Evolutionary conservation across 768 basidiomycete genomes (phyloP).

Genomic region (Rhodosporidiobolus odoratus): DNA sequence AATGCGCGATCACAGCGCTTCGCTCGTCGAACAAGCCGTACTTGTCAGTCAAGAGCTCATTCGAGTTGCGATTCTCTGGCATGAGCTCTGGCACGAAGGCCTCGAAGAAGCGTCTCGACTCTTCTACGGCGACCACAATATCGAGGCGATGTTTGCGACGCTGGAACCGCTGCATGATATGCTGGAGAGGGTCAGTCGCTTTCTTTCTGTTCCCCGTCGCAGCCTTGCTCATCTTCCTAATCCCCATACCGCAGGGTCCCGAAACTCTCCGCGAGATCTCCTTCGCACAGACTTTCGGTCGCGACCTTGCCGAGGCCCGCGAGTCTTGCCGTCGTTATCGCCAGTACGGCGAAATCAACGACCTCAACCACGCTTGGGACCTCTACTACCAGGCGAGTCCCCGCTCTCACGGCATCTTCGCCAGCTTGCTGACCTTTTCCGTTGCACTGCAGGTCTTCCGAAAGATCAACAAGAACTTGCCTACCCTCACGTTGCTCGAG

Average conservation of each 20-base stretch:
- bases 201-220: slow-evolving; percentile 47
- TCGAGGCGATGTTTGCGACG: slow-evolving; percentile 91
- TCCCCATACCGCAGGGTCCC: slow-evolving; percentile 62
- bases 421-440: background rate
- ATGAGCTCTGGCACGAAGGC: slow-evolving; percentile 97
- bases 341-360: slow-evolving; percentile 74
- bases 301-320: slow-evolving; percentile 84
- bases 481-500: slow-evolving; percentile 73
- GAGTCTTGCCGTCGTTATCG: slow-evolving; percentile 84
- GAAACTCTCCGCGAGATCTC: slow-evolving; percentile 90
- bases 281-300: slow-evolving; percentile 86
- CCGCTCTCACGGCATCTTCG: background rate
- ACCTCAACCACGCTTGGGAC: slow-evolving; percentile 97
- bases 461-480: slow-evolving; percentile 89
- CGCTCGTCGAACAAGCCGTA: slow-evolving; percentile 81
- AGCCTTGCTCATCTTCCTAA: background rate
- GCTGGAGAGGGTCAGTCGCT: slow-evolving; percentile 61
- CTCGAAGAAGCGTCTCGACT: slow-evolving; percentile 93
- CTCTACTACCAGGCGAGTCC: slow-evolving; percentile 84
- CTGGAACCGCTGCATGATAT: slow-evolving; percentile 88
- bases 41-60: slow-evolving; percentile 91
- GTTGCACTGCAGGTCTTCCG: slow-evolving; percentile 69
- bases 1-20: slow-evolving; percentile 84
- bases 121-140: slow-evolving; percentile 95
- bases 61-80: slow-evolving; percentile 96